Base-by-base conservation (phyloP, 371 early-diverging fungal species). In the Syncephalastrum sp. region DNA sequence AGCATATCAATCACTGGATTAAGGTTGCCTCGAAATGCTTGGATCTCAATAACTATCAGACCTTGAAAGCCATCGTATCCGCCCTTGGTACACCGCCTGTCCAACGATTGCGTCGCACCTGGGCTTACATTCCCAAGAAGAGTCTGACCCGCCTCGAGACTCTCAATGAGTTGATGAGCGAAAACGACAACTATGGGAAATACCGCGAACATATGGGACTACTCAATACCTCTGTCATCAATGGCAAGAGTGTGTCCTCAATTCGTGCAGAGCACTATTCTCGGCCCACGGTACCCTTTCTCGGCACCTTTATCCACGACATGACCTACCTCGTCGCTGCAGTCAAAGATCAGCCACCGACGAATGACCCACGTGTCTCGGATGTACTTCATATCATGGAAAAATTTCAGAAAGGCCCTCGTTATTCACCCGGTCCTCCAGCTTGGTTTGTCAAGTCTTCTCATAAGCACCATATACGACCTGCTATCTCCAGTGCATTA, bases 291-390 rank as follows among this genome's bases (percentile, higher is more conserved):
- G 79, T 92, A 10, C 93, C 93, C 0, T 92, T 87, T 64, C 62
- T 92, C 15, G 91, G 93, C 33, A 84, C 89, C 1, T 84, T 89
- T 64, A 86, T 91, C 19, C 89, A 90, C 67, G 93, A 92, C 59
- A 80, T 84, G 25, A 90, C 91, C 4, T 92, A 92, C 57, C 67
- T 91, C 13, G 44, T 83, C 5, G 90, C 89, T 0, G 85, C 86
- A 1, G 80, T 76, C 56, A 87, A 90, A 57, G 63, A 52, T 17
- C 65, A 51, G 17, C 49, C 47, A 13, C 72, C 82, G 0, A 68
- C 70, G 45, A 67, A 83, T 14, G 87, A 86, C 59, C 75, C 75
- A 6, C 70, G 85, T 7, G 74, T 84, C 8, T 72, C 64, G 42
- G 84, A 83, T 47, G 64, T 84, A 5, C 59, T 84, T 29, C 60